Conservation (phyloP, 805 yeast species). For the Candida manassasensis region DNA sequence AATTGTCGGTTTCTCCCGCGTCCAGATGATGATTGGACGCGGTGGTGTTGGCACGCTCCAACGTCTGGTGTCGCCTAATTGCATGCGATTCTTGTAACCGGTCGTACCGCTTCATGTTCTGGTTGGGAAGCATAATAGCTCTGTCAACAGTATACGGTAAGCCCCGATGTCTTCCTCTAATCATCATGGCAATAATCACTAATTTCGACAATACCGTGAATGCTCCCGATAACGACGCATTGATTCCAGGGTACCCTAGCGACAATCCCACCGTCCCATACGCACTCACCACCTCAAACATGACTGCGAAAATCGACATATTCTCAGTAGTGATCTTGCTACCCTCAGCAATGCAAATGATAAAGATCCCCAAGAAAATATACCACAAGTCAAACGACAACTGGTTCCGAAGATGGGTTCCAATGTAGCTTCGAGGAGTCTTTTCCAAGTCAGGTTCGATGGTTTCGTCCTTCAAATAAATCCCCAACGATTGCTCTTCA, state of each 20-base stretch:
- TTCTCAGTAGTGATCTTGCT: slow-evolving; percentile 41
- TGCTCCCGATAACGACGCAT: slow-evolving; percentile 68
- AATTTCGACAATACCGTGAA: slow-evolving; percentile 73
- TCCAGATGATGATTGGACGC: slow-evolving; percentile 3
- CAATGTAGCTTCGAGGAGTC: slow-evolving; percentile 60
- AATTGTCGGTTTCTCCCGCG: slow-evolving; percentile 6
- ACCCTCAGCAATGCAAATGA: slow-evolving; percentile 85
- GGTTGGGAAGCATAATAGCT: slow-evolving; percentile 83
- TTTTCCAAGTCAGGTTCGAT: slow-evolving; percentile 30
- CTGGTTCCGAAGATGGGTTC: slow-evolving; percentile 86
- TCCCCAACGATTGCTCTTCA: slow-evolving; percentile 95
- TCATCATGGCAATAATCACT: slow-evolving; percentile 82
- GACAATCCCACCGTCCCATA: slow-evolving; percentile 96
- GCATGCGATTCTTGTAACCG: slow-evolving; percentile 52
- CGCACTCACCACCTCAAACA: slow-evolving; percentile 90
- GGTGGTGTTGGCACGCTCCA: slow-evolving; percentile 17
- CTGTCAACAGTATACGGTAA: slow-evolving; percentile 90
- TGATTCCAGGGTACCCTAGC: slow-evolving; percentile 67
- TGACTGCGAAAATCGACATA: slow-evolving; percentile 64
- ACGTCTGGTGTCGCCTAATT: slow-evolving; percentile 24
- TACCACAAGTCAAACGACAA: slow-evolving; percentile 95
- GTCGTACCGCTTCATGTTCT: slow-evolving; percentile 59
- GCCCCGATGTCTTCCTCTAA: slow-evolving; percentile 96
- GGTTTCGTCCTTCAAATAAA: slow-evolving; percentile 48
- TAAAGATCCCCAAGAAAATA: slow-evolving; percentile 76